Conservation (phyloP, 495 filamentous ascomycete genomes). For the Daldinia caldariorum region DNA sequence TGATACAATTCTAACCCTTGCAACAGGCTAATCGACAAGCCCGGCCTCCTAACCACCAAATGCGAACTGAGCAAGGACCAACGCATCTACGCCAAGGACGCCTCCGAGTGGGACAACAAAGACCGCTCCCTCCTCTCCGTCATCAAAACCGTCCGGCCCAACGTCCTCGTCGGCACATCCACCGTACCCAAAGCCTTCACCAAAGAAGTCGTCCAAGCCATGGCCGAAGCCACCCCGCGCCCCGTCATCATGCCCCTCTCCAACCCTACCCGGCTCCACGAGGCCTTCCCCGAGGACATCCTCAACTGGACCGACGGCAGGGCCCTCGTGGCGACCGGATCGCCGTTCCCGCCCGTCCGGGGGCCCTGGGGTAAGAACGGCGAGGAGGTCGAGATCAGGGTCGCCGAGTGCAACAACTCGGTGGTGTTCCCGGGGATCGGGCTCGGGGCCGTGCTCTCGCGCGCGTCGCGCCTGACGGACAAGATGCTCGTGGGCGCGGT, state of each 20-base stretch:
- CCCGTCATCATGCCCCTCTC: conserved; percentile 87
- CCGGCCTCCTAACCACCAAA: conserved; percentile 73
- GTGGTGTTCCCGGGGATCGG: conserved; percentile 90
- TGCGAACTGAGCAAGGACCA: conserved; percentile 71
- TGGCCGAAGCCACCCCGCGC: conserved; percentile 79
- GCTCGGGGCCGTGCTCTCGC: conserved; percentile 76
- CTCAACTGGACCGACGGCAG: conserved; percentile 80
- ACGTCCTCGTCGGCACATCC: conserved; percentile 85
- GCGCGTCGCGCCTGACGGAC: conserved; percentile 70
- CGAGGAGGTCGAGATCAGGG: conserved; percentile 64
- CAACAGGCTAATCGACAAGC: conserved; percentile 83
- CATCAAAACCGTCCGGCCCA: conserved; percentile 76
- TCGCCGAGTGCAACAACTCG: conserved; percentile 92
- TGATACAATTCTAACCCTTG: neutral
- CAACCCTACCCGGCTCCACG: conserved; percentile 87
- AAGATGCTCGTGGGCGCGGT: conserved; percentile 85
- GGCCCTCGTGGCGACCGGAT: conserved; percentile 85
- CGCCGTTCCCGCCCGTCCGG: conserved; percentile 81
- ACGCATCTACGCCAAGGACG: conserved; percentile 69
- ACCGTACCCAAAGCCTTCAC: conserved; percentile 85
- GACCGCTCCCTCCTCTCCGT: conserved; percentile 70
- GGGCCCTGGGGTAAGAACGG: conserved; percentile 66
- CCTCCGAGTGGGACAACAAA: conserved; percentile 69
- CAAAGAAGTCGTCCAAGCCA: conserved; percentile 74
- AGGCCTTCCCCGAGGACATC: conserved; percentile 82